phyloP scores from a whole-genome alignment of 345 rosid genomes.

The Chamaenerion angustifolium region DNA sequence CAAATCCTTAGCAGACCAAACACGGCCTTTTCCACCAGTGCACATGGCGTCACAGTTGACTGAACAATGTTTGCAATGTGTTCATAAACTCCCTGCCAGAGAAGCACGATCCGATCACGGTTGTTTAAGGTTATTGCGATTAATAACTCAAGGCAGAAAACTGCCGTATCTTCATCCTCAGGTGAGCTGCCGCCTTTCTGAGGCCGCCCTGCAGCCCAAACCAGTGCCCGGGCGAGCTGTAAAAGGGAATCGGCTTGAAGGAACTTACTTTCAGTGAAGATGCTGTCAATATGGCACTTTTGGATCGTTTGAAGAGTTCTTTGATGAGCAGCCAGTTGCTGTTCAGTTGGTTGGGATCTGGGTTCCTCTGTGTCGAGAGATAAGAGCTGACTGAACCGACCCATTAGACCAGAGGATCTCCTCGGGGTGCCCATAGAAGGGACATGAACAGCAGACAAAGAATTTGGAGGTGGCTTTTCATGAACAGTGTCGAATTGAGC shows the following conservation, averaged over 20 bases:
- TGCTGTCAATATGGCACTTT: slow-evolving; percentile 95
- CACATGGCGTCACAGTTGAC: slow-evolving; percentile 90
- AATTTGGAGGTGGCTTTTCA: slow-evolving; percentile 66
- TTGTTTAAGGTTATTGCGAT: slow-evolving; percentile 94
- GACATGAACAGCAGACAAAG: slow-evolving; percentile 64
- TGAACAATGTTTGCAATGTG: slow-evolving; percentile 95
- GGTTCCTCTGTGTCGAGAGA: slow-evolving; percentile 98
- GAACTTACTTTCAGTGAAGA: slow-evolving; percentile 93
- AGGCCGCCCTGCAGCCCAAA: slow-evolving; percentile 95
- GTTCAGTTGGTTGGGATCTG: slow-evolving; percentile 92
- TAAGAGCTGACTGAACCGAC: slow-evolving; percentile 96
- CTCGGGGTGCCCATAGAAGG: slow-evolving; percentile 83
- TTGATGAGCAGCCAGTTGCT: slow-evolving; percentile 98
- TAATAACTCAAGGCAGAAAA: slow-evolving; percentile 90
- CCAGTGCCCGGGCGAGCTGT: slow-evolving; percentile 90
- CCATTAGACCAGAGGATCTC: slow-evolving; percentile 97
- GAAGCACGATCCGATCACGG: slow-evolving; percentile 82
- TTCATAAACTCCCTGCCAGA: slow-evolving; percentile 97
- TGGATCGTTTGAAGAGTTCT: slow-evolving; percentile 91
- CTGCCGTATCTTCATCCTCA: slow-evolving; percentile 98
- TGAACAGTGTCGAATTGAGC: slow-evolving; percentile 65
- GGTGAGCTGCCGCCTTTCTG: slow-evolving; percentile 86
- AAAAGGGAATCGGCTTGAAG: slow-evolving; percentile 86
- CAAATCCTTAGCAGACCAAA: slow-evolving; percentile 94
- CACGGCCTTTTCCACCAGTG: slow-evolving; percentile 87